Base-by-base conservation (phyloP, 345 rosid species). In the Citrus maxima region DNA sequence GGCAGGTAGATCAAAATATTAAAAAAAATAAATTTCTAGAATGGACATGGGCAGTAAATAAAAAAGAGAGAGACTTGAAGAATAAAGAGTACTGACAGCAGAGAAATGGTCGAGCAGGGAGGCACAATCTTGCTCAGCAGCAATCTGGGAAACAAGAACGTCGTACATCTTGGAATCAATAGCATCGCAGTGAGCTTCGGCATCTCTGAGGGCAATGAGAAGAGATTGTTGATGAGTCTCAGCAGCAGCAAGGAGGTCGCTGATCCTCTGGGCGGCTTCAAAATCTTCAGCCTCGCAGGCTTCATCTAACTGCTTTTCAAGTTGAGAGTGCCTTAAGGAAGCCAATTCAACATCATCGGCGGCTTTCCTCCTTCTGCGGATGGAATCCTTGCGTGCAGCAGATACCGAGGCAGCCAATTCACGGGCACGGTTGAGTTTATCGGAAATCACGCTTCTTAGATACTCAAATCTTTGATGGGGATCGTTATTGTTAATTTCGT, bases 281-380 rank as follows among this genome's bases (percentile, higher is more conserved):
- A 95, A 95, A 84, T 95, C 97, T 84, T 95, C 98, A 0, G 95
- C 83, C 74, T 95, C 98, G 63, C 95, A 91, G 9, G 95, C 97
- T 25, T 89, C 93, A 77, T 93, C 93, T 86, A 95, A 85, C 80
- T 87, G 87, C 80, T 79, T 85, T 81, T 93, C 96, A 34, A 95
- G 90, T 62, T 86, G 89, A 18, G 83, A 81, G 79, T 82, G 88
- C 63, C 77, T 80, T 12, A 80, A 75, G 6, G 95, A 90, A 75
- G 89, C 95, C 14, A 75, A 87, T 72, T 84, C 78, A 72, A 93
- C 88, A 80, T 81, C 81, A 40, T 89, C 91, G 5, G 93, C 85
- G 27, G 90, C 97, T 81, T 85, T 85, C 46, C 97, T 89, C 85
- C 93, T 89, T 79, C 79, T 84, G 79, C 86, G 82, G 51, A 89